Evolutionary conservation across 768 basidiomycete species (phyloP).

Genomic region (Erythrobasidium yunnanense): DNA sequence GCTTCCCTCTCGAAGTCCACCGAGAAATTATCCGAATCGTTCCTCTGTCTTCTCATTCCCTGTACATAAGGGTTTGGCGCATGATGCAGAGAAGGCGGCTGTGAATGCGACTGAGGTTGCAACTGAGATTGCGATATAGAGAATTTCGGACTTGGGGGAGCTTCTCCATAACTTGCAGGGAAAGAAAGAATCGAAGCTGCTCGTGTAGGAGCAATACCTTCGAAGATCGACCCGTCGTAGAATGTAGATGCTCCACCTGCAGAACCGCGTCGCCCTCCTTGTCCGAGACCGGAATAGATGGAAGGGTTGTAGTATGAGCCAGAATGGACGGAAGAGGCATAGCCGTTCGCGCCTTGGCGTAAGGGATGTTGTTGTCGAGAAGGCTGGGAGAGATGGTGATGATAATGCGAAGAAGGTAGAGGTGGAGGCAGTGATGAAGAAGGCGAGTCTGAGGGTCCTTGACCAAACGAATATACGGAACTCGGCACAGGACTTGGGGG

Average conservation of each 20-base stretch:
- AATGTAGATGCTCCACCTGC: slow-evolving; percentile 36
- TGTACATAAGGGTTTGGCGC: background rate
- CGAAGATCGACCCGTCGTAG: slow-evolving; percentile 41
- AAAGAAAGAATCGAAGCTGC: slow-evolving; percentile 32
- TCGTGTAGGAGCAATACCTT: slow-evolving; percentile 36
- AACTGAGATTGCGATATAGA: background rate
- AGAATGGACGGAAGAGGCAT: slow-evolving; percentile 7
- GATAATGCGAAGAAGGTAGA: slow-evolving; percentile 20
- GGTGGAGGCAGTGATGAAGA: background rate
- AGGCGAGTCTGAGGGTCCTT: background rate
- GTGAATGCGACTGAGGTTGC: slow-evolving; percentile 23
- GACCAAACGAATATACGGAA: slow-evolving; percentile 18
- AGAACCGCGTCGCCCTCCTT: slow-evolving; percentile 26
- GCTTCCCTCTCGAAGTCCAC: slow-evolving; percentile 25
- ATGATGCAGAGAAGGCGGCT: background rate
- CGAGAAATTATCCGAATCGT: slow-evolving; percentile 11
- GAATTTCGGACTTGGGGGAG: slow-evolving; percentile 1
- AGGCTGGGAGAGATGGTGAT: slow-evolving; percentile 19
- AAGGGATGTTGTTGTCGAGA: slow-evolving; percentile 2
- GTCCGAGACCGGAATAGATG: background rate
- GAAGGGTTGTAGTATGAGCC: background rate
- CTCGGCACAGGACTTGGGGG: slow-evolving; percentile 3
- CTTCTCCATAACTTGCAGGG: slow-evolving; percentile 30
- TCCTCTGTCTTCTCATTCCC: background rate
- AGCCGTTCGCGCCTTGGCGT: slow-evolving; percentile 20